Evolutionary conservation across 164 flowering plant genomes (phyloP), one percentile per base, ranked within the genome.

Genomic region (Nymphaea colorata): DNA sequence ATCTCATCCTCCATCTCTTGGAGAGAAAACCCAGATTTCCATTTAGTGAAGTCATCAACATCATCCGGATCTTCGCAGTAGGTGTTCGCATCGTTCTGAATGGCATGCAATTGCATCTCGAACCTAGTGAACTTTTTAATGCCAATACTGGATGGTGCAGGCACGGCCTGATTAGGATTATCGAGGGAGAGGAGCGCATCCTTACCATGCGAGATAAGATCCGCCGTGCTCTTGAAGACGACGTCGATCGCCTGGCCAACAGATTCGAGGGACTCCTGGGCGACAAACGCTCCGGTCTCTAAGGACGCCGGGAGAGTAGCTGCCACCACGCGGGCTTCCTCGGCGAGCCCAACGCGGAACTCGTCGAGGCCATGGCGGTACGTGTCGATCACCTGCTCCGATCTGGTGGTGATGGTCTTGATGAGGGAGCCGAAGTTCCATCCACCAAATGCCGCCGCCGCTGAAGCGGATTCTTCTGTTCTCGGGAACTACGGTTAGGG

Each of bases 341-440:
- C 78, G 73, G 78, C 81, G 61, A 93, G 69, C 2, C 86, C 97
- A 17, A 89, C 72, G 8, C 87, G 74, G 75, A 93, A 85, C 47
- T 93, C 97, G 62, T 86, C 84, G 5, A 91, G 79, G 72, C 91
- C 98, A 7, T 82, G 83, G 4, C 82, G 78, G 81, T 86, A 91
- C 61, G 81, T 84, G 44, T 82, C 76, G 74, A 93, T 75, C 18
- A 87, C 84, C 51, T 90, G 79, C 62, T 90, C 95, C 7, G 93
- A 90, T 70, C 72, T 83, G 41, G 85, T 17, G 3, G 94, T 78
- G 6, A 90, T 53, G 69, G 86, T 84, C 67, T 80, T 79, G 55
- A 92, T 77, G 36, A 91, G 74, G 11, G 84, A 82, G 6, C 92
- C 90, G 73, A 92, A 82, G 70, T 78, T 63, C 93, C 95, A 86